A percentile compares a stretch with the other conserved stretches of the same genome.
phyloP scores from a whole-genome alignment of 2,329 filamentous ascomycete genomes.

The Xylariales sp. region DNA sequence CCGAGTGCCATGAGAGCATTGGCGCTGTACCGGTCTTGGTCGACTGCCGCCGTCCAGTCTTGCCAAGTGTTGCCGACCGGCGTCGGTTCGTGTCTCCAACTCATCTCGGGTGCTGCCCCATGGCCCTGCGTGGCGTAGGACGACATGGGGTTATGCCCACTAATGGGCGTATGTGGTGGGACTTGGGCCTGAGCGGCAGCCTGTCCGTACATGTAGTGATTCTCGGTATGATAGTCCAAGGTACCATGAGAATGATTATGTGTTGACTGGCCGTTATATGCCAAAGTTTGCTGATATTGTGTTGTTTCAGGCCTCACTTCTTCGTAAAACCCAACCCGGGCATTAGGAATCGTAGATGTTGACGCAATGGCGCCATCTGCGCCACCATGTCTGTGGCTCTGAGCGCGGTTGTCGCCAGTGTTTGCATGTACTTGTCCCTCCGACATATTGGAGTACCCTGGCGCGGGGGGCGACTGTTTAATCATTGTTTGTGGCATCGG shows the following conservation, averaged over 20 bases:
- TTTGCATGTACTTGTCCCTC: too few species aligned
- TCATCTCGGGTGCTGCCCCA: constrained; percentile 23
- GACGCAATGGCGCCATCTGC: too few species aligned
- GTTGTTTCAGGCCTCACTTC: constrained; percentile 18
- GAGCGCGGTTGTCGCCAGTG: too few species aligned
- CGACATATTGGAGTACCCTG: constrained; percentile 19
- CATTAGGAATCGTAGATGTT: constrained; percentile 15
- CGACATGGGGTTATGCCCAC: constrained; percentile 19
- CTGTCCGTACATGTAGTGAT: constrained; percentile 20
- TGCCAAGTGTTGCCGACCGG: constrained; percentile 43
- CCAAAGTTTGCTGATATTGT: constrained; percentile 20
- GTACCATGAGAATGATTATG: constrained; percentile 16
- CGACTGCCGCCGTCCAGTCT: constrained; percentile 50
- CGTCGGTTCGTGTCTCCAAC: constrained; percentile 23
- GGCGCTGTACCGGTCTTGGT: constrained; percentile 44
- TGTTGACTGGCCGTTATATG: constrained; percentile 18
- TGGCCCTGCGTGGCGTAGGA: constrained; percentile 23
- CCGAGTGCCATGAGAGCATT: constrained; percentile 44
- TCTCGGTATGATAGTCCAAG: constrained; percentile 20
- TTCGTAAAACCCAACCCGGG: constrained; percentile 20
- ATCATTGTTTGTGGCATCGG: constrained; percentile 21
- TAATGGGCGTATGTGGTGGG: constrained; percentile 13
- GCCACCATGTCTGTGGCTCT: too few species aligned
- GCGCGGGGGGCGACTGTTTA: constrained; percentile 24
- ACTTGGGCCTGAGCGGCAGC: constrained; percentile 18